Conservation (phyloP, 192 early-diverging fungal species). For the Coemansia sp. region DNA sequence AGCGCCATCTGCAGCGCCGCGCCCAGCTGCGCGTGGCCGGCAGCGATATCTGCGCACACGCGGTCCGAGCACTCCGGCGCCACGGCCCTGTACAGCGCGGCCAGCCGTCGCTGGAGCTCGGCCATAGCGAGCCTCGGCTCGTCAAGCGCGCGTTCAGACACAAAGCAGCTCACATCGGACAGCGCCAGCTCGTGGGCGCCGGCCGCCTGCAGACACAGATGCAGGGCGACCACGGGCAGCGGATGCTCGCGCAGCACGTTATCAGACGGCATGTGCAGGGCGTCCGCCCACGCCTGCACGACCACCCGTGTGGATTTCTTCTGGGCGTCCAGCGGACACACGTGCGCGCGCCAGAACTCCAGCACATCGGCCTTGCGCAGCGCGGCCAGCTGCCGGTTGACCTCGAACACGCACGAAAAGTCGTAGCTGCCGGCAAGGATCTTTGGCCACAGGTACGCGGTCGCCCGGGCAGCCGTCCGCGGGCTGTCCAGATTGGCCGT, state of each 20-base stretch:
- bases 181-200: no score
- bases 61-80: background rate
- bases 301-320: no score
- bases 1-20: slow-evolving; percentile 12
- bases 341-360: no score
- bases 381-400: background rate
- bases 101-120: background rate
- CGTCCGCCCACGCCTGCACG: no score
- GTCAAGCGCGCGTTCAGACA: no score
- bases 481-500: slow-evolving; percentile 58
- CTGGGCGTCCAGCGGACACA: no score
- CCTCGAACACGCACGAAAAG: slow-evolving; percentile 55
- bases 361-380: background rate
- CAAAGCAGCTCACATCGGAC: no score
- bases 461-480: slow-evolving; percentile 65
- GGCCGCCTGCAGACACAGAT: no score
- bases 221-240: no score
- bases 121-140: no score
- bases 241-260: no score
- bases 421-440: slow-evolving; percentile 66
- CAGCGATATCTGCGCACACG: background rate
- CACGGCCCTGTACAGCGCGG: background rate
- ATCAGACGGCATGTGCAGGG: no score
- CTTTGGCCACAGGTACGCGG: slow-evolving; percentile 55
- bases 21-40: background rate